These are phyloP conservation scores for Cladosporium velox DNA, from an alignment of 2,329 filamentous ascomycete genomes.

Conservation along the genomic window DNA sequence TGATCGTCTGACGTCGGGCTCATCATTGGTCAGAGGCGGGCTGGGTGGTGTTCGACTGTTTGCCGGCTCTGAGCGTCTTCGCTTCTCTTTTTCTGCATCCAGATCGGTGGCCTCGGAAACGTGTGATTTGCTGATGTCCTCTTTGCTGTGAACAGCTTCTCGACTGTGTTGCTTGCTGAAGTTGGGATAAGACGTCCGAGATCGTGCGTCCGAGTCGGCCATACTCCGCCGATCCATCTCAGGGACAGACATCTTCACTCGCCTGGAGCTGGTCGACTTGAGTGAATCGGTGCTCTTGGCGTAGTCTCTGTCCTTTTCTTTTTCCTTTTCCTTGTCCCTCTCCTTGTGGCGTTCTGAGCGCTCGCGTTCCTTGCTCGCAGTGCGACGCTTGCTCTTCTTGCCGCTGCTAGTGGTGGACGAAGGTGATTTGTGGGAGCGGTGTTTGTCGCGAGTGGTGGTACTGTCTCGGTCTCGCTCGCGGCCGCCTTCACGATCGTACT, in stretches of 20 bases:
- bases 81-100: constrained; percentile 34
- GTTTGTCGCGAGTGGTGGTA: constrained; percentile 29
- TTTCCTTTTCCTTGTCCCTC: constrained; percentile 25
- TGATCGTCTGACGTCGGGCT: constrained; percentile 48
- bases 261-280: constrained; percentile 23
- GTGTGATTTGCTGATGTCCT: constrained; percentile 37
- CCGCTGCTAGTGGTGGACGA: constrained; percentile 31
- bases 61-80: constrained; percentile 34
- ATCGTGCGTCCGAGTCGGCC: constrained; percentile 41
- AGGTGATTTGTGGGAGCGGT: constrained; percentile 33
- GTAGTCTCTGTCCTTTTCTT: constrained; percentile 26
- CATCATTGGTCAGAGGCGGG: constrained; percentile 48
- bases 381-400: constrained; percentile 28
- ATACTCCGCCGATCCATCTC: constrained; percentile 49
- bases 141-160: constrained; percentile 69
- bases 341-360: constrained; percentile 26
- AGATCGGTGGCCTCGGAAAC: constrained; percentile 47
- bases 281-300: constrained; percentile 26
- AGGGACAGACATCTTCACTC: constrained; percentile 40
- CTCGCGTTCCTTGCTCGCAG: constrained; percentile 33
- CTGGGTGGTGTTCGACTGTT: constrained; percentile 47
- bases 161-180: constrained; percentile 93
- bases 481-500: constrained; percentile 33
- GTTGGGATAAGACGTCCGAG: constrained; percentile 69
- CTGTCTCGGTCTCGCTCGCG: constrained; percentile 23